Conservation (phyloP, 257 asterid genomes). For the Henckelia pumila region DNA sequence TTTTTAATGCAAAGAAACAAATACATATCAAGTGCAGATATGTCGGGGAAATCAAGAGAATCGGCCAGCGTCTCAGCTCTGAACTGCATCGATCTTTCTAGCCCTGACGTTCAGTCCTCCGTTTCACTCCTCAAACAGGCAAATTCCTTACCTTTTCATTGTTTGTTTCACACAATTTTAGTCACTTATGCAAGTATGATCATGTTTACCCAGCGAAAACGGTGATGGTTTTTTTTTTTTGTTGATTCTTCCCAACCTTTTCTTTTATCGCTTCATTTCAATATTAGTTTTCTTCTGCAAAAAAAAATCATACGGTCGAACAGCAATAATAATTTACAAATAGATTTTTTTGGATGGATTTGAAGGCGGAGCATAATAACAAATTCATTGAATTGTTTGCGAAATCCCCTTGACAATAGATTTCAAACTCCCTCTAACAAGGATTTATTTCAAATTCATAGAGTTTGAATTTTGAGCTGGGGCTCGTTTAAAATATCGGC, state of each 20-base stretch:
- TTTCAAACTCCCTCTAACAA: too few species aligned
- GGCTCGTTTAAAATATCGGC: neutral
- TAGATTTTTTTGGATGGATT: too few species aligned
- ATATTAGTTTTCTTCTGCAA: neutral
- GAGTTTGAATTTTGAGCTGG: neutral
- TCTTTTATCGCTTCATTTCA: neutral
- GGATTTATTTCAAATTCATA: too few species aligned
- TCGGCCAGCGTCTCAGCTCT: conserved; percentile 30
- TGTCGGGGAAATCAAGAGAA: conserved; percentile 23
- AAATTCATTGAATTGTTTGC: too few species aligned
- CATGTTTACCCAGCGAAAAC: neutral
- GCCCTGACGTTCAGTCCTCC: conserved; percentile 38
- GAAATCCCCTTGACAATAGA: too few species aligned
- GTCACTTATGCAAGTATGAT: neutral
- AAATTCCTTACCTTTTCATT: too few species aligned
- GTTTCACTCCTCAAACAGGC: conserved; percentile 56
- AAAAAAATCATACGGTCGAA: too few species aligned
- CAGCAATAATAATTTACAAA: too few species aligned
- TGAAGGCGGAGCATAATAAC: too few species aligned
- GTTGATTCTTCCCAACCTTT: neutral
- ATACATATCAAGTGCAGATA: too few species aligned
- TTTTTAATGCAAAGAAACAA: too few species aligned
- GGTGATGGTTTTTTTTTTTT: neutral
- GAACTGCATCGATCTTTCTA: conserved; percentile 49
- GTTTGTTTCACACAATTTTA: neutral